Conservation (phyloP, 129 eudicot species). For the Kitagawia praeruptora region DNA sequence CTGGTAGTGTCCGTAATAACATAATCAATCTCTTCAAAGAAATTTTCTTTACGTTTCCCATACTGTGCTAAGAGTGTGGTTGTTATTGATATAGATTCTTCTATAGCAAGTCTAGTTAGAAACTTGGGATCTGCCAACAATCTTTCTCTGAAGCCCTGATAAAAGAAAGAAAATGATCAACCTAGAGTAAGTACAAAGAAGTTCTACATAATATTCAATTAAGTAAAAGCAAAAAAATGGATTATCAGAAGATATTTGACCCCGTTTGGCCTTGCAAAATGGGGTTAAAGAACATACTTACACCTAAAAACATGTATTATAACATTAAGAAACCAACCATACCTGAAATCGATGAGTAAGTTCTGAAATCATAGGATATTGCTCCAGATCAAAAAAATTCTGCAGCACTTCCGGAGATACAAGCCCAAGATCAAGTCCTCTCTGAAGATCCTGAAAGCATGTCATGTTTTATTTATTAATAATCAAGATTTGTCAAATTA, state of each 20-base stretch:
- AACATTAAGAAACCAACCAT: constrained; percentile 5
- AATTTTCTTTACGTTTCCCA: constrained; percentile 80
- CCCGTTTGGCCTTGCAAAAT: background rate
- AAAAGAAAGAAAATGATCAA: constrained; percentile 10
- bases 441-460: constrained; percentile 74
- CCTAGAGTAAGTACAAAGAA: background rate
- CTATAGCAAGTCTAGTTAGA: constrained; percentile 80
- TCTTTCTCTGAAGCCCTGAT: constrained; percentile 96
- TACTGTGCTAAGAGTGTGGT: constrained; percentile 89
- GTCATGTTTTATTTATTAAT: background rate
- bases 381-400: constrained; percentile 84
- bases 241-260: background rate
- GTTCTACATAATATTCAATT: background rate
- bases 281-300: background rate
- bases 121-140: constrained; percentile 92
- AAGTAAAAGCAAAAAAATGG: background rate
- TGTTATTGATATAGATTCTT: constrained; percentile 86
- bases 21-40: constrained; percentile 86
- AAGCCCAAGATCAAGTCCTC: constrained; percentile 94
- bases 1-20: constrained; percentile 76
- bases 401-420: constrained; percentile 94
- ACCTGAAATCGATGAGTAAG: constrained; percentile 89
- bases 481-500: background rate
- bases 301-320: background rate
- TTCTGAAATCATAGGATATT: constrained; percentile 74